These are phyloP conservation scores for Podaxis sp. DNA, from an alignment of 768 basidiomycete genomes.

Conservation along the genomic window DNA sequence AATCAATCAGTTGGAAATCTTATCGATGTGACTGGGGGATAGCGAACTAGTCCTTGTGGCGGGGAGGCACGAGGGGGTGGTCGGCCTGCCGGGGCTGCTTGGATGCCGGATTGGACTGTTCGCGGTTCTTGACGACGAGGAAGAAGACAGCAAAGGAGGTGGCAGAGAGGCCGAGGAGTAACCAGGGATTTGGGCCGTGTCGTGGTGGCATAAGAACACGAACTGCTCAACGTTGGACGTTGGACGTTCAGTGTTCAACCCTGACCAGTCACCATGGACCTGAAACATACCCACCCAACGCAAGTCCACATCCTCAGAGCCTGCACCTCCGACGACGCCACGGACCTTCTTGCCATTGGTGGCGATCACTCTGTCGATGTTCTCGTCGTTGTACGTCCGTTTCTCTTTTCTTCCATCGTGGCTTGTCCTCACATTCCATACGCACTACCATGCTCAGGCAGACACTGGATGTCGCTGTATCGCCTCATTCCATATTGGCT, in stretches of 20 bases:
- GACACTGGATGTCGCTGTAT: conserved; percentile 46
- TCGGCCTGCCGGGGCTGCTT: conserved; percentile 59
- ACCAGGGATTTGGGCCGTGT: conserved; percentile 60
- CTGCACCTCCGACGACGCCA: conserved; percentile 61
- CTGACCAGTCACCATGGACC: conserved; percentile 44
- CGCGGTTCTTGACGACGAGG: conserved; percentile 53
- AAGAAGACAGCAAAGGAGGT: conserved; percentile 61
- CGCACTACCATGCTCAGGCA: conserved; percentile 29
- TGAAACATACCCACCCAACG: conserved; percentile 58
- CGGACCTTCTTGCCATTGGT: conserved; percentile 71
- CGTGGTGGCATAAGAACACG: conserved; percentile 22
- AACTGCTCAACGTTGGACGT: conserved; percentile 7
- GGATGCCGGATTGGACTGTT: conserved; percentile 59
- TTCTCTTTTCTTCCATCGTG: conserved; percentile 7
- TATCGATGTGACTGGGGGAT: conserved; percentile 35
- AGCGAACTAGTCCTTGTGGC: conserved; percentile 35
- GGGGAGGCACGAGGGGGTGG: conserved; percentile 65
- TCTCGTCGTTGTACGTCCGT: conserved; percentile 54
- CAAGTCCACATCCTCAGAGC: conserved; percentile 63
- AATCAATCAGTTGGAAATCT: conserved; percentile 24
- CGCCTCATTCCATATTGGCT: conserved; percentile 75
- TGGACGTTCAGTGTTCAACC: conserved; percentile 5
- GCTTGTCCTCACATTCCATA: conserved; percentile 9
- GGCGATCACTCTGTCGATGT: conserved; percentile 74
- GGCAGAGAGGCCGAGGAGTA: conserved; percentile 55